A percentile compares a stretch with the other conserved stretches of the same genome.
Conservation (phyloP, 2,329 filamentous ascomycete genomes). For the Aspergillus bombycis region DNA sequence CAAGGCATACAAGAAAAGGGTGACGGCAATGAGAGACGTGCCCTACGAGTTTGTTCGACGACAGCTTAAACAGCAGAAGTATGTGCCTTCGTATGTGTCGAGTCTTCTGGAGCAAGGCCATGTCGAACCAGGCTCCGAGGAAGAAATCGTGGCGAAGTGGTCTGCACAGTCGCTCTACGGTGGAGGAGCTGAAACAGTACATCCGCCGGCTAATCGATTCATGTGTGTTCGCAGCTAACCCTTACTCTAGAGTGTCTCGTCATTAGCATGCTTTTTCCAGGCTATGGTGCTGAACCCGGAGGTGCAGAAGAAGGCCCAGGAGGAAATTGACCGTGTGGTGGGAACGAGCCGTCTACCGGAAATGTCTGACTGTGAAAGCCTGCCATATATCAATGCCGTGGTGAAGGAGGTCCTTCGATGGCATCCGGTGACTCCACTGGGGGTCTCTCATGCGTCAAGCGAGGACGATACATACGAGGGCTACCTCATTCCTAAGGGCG, state of each 20-base stretch:
- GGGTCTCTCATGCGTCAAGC: neutral
- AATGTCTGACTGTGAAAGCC: neutral
- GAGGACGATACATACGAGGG: constrained; percentile 9
- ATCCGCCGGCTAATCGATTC: neutral
- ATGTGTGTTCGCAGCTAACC: too few relatives aligned
- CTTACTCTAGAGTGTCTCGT: neutral
- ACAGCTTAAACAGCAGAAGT: neutral
- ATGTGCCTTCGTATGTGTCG: neutral
- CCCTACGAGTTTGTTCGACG: constrained; percentile 3
- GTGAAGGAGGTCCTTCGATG: constrained; percentile 2
- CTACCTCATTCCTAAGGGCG: constrained; percentile 4
- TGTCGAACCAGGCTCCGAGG: neutral
- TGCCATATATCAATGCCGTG: neutral
- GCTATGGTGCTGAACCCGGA: constrained; percentile 3
- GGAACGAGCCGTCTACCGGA: constrained; percentile 2
- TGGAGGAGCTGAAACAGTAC: constrained; percentile 4
- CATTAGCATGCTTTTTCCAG: neutral
- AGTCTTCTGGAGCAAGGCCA: neutral
- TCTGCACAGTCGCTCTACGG: constrained; percentile 1
- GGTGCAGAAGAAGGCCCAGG: constrained; percentile 3
- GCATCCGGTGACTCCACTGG: neutral
- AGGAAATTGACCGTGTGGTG: constrained; percentile 5
- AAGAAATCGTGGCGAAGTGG: constrained; percentile 2
- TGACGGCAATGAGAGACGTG: neutral
- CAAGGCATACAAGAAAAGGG: neutral